Base-by-base conservation (phyloP, 2,329 filamentous ascomycete genomes). In the Lachnellula cervina region DNA sequence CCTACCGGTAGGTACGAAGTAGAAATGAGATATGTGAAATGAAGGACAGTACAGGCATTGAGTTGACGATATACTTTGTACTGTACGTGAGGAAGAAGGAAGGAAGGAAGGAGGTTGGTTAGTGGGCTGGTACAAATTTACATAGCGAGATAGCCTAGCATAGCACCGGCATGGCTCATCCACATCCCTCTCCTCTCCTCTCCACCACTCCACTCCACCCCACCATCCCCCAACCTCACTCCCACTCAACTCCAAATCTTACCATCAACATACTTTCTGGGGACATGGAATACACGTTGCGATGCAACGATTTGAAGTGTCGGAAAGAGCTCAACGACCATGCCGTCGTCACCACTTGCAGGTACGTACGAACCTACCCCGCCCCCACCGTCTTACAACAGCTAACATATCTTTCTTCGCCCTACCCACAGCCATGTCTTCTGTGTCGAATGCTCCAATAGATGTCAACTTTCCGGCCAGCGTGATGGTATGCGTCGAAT, bases 341-440 rank as follows among this genome's bases (percentile, higher is more conserved):
- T 59, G 92, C 90, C 11, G 79, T 96, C 1, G 90, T 96, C 35
- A 96, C 92, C 4, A 94, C 89, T 14, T 97, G 92, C 82, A 90
- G 88, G 90, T 89, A 69, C 63, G 76, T 70, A 5, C 21, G 34
- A 16, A 28, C 25, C 45, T 17, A 37, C 8, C 59, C 61, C 59
- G 52, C 21, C 4, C 32, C 21, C 42, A 25, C 45, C 28, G 5
- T 42, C 16, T 43, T 43, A 16, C 28, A 2, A 40, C 7, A 51
- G 40, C 61, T 66, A 28, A 65, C 52, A 28, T 56, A 11, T 32
- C 2, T 32, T 11, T 11, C 59, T 45, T 23, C 16, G 17, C 40
- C 23, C 14, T n/a, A 17, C 40, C 23, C 14, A 19, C 40, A 91
- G 91, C 59, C 93, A 97, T 71, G 86, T 95, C 43, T 95, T 96